Percentiles rank a stretch among this genome's conserved stretches.
Conservation (phyloP, 2,329 filamentous ascomycete species). For the Aspergillus neoniger region DNA sequence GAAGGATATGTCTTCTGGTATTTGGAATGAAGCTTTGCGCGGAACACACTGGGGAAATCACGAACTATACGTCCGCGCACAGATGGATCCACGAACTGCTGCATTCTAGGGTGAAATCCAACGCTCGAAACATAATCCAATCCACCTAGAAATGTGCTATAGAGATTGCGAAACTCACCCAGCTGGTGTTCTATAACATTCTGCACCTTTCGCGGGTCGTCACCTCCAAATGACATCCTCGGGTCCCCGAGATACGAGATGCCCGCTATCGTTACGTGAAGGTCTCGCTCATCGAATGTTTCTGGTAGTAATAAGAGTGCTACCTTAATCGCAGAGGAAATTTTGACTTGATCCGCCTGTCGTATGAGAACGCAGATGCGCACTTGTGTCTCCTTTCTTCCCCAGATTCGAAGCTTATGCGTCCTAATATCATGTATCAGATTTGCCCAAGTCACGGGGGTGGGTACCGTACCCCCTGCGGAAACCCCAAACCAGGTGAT, state of each 20-base stretch:
- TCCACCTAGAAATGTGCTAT: background rate
- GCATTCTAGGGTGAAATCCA: background rate
- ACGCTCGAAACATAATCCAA: background rate
- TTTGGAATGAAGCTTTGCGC: background rate
- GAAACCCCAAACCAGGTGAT: no score
- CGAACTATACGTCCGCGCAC: background rate
- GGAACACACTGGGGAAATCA: background rate
- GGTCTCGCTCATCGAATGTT: background rate
- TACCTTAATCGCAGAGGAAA: background rate
- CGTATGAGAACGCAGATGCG: no score
- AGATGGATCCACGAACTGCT: background rate
- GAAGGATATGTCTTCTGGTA: background rate
- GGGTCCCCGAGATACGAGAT: background rate
- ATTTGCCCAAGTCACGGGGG: no score
- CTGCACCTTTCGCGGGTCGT: background rate
- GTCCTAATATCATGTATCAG: no score
- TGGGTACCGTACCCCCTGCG: no score
- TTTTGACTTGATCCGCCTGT: background rate
- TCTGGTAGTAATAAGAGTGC: background rate
- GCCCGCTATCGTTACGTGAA: background rate
- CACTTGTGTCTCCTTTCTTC: no score
- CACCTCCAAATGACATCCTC: background rate
- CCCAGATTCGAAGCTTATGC: no score
- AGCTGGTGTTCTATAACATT: background rate
- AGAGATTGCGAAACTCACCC: background rate